A percentile compares a stretch with the other conserved stretches of the same genome.
These are phyloP conservation scores for Myxozyma nipponensis DNA, from an alignment of 805 yeast species.

Conservation along the genomic window DNA sequence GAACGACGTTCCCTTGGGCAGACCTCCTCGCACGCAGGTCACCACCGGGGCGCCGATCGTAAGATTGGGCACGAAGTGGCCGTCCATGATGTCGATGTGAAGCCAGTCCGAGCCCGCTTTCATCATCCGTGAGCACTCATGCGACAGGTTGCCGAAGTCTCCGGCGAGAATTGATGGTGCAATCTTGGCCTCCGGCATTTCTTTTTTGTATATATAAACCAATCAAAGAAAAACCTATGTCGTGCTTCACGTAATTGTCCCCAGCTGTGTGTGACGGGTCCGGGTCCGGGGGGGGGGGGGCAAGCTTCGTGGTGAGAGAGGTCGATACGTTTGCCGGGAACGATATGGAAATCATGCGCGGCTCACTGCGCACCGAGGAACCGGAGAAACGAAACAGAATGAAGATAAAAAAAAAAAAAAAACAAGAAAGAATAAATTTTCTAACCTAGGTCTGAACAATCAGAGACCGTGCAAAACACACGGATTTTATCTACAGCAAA, in stretches of 20 bases:
- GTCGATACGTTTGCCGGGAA: too few relatives aligned
- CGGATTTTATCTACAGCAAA: too few relatives aligned
- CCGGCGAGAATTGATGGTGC: slow-evolving; percentile 95
- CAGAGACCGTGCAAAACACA: too few relatives aligned
- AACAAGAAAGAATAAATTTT: too few relatives aligned
- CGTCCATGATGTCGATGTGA: slow-evolving; percentile 98
- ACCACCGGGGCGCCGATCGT: slow-evolving; percentile 92
- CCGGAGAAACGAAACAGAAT: too few relatives aligned
- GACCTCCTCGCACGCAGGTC: slow-evolving; percentile 64
- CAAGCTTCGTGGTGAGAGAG: too few relatives aligned
- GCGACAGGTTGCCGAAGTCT: slow-evolving; percentile 84
- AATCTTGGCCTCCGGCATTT: slow-evolving; percentile 74
- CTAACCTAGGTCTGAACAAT: too few relatives aligned
- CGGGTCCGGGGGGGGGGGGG: too few relatives aligned
- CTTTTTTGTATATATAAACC: slow-evolving; percentile 6
- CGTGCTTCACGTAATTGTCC: too few relatives aligned
- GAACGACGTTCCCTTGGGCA: slow-evolving; percentile 63
- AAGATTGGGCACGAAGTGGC: slow-evolving; percentile 95
- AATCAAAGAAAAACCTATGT: not conserved
- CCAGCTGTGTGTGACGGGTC: too few relatives aligned
- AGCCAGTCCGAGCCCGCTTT: slow-evolving; percentile 91
- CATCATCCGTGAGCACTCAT: slow-evolving; percentile 79
- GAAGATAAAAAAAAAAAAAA: too few relatives aligned
- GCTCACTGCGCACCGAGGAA: not conserved
- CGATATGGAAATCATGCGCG: too few relatives aligned